phyloP scores from a whole-genome alignment of 306 rosid species.

The Bauhinia variegata region DNA sequence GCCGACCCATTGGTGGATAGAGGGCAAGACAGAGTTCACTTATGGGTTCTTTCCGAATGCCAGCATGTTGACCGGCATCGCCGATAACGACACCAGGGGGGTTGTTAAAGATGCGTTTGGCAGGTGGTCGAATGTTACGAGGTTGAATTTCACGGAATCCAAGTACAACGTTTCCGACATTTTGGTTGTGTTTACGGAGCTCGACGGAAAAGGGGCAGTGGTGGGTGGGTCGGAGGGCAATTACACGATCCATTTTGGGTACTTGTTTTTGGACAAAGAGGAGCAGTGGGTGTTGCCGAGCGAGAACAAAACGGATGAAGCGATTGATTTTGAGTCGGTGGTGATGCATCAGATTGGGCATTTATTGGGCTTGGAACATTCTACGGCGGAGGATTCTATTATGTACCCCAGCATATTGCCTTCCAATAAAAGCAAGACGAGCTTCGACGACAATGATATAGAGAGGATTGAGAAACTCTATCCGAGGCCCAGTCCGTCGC shows the following conservation, averaged over 20 bases:
- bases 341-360: slow-evolving; percentile 22
- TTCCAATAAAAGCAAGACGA: too few relatives aligned
- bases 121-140: background rate
- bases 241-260: background rate
- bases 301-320: background rate
- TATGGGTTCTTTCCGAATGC: background rate
- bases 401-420: background rate
- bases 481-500: too few relatives aligned
- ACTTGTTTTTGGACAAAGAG: background rate
- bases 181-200: background rate
- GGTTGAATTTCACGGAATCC: background rate
- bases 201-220: background rate
- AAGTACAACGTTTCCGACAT: background rate
- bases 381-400: background rate
- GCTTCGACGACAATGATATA: background rate
- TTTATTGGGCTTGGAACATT: background rate
- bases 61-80: background rate
- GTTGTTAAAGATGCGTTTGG: background rate
- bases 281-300: background rate
- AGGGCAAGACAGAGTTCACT: background rate
- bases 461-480: background rate
- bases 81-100: background rate
- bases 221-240: background rate
- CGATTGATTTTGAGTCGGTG: slow-evolving; percentile 13
- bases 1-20: background rate